phyloP scores from a whole-genome alignment of 78 protist species.

The Monosiga brevicollis region DNA sequence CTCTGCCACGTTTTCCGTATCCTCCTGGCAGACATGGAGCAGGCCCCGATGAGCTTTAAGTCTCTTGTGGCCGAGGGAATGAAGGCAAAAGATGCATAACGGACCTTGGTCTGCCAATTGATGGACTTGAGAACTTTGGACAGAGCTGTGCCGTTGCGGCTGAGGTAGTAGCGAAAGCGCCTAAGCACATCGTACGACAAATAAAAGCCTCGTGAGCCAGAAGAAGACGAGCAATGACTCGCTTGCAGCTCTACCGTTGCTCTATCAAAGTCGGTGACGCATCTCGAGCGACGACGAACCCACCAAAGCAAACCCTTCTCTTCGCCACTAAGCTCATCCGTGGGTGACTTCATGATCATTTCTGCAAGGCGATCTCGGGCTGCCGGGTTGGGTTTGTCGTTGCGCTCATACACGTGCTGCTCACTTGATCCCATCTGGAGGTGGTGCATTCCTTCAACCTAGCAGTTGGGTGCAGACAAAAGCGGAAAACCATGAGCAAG shows the following conservation, averaged over 20 bases:
- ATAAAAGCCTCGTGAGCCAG: background rate
- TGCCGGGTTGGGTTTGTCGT: no score
- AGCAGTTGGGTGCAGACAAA: no score
- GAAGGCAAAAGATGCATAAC: background rate
- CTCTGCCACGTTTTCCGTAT: background rate
- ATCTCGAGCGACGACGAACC: background rate
- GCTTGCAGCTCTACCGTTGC: no score
- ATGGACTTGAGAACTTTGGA: slow-evolving; percentile 76
- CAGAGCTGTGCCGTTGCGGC: slow-evolving; percentile 48
- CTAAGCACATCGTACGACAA: background rate
- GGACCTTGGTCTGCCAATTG: slow-evolving; percentile 67
- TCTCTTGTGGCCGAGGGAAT: background rate
- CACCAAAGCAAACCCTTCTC: slow-evolving; percentile 51
- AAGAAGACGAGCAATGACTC: no score
- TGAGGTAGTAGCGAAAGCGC: slow-evolving; percentile 54
- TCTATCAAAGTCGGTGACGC: no score
- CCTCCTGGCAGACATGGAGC: background rate
- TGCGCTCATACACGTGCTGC: no score
- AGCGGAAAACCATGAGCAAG: no score
- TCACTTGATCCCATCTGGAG: no score
- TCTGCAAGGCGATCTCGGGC: background rate
- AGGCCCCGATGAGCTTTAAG: background rate
- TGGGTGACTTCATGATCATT: background rate
- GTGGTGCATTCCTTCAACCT: no score
- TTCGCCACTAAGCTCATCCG: slow-evolving; percentile 7